phyloP scores from a whole-genome alignment of 2,329 filamentous ascomycete genomes.

The Beauveria bassiana region DNA sequence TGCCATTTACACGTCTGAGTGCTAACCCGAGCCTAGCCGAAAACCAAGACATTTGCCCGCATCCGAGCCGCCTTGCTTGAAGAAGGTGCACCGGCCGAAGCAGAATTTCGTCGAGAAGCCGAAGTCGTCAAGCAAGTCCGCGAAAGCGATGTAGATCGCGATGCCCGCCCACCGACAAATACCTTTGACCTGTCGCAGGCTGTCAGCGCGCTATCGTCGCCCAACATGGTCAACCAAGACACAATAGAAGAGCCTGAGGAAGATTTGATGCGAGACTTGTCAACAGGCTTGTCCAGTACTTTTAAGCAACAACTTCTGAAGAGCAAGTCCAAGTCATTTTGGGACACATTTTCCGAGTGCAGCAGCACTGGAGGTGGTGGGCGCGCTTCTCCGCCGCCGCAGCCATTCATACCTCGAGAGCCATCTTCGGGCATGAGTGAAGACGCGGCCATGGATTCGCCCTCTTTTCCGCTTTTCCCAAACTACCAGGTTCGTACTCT shows the following conservation, averaged over 20 bases:
- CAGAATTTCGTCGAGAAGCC: slow-evolving; percentile 81
- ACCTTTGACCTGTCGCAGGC: slow-evolving; percentile 39
- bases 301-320: slow-evolving; percentile 69
- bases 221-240: slow-evolving; percentile 57
- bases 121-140: slow-evolving; percentile 94
- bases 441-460: slow-evolving; percentile 67
- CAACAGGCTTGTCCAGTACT: slow-evolving; percentile 47
- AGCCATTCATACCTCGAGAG: slow-evolving; percentile 51
- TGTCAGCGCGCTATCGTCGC: slow-evolving; percentile 59
- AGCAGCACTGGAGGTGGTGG: slow-evolving; percentile 42
- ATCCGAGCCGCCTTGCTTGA: slow-evolving; percentile 86
- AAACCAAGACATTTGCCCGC: slow-evolving; percentile 90
- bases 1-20: not conserved
- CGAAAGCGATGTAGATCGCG: slow-evolving; percentile 70
- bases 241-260: slow-evolving; percentile 65
- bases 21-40: slow-evolving; percentile 54
- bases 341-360: slow-evolving; percentile 70
- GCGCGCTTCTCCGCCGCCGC: slow-evolving; percentile 57
- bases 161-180: slow-evolving; percentile 31
- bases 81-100: slow-evolving; percentile 79
- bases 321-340: slow-evolving; percentile 62
- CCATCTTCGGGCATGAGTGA: slow-evolving; percentile 58
- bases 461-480: slow-evolving; percentile 34
- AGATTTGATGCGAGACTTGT: slow-evolving; percentile 53
- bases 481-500: slow-evolving; percentile 21